Evolutionary conservation across 768 basidiomycete species (phyloP).

Genomic region (Trametes gibbosa): DNA sequence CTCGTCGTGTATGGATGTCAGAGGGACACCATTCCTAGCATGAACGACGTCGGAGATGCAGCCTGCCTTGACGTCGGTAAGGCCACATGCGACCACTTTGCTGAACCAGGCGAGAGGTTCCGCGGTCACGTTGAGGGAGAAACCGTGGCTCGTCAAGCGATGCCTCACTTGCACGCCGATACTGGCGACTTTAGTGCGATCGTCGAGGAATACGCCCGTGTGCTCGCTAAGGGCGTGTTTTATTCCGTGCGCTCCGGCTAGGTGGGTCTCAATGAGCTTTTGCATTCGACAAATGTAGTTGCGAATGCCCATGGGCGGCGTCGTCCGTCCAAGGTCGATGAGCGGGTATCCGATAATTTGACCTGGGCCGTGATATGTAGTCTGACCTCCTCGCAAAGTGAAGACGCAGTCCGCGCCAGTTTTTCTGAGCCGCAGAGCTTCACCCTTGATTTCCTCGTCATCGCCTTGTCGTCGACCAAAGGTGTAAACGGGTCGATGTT

Average conservation of each 20-base stretch:
- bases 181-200: slow-evolving; percentile 84
- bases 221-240: slow-evolving; percentile 62
- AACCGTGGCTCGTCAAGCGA: slow-evolving; percentile 92
- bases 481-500: slow-evolving; percentile 95
- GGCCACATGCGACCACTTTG: slow-evolving; percentile 86
- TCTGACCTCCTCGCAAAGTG: slow-evolving; percentile 84
- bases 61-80: slow-evolving; percentile 77
- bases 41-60: slow-evolving; percentile 43
- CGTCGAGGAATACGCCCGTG: slow-evolving; percentile 86
- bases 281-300: slow-evolving; percentile 88
- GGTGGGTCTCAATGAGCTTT: slow-evolving; percentile 60
- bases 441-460: slow-evolving; percentile 51
- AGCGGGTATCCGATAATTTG: slow-evolving; percentile 96
- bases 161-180: slow-evolving; percentile 97
- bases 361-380: slow-evolving; percentile 97
- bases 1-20: slow-evolving; percentile 43
- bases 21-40: not conserved
- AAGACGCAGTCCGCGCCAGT: slow-evolving; percentile 87
- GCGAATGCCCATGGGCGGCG: slow-evolving; percentile 67
- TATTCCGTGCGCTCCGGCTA: slow-evolving; percentile 60
- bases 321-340: slow-evolving; percentile 79
- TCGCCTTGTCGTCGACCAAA: slow-evolving; percentile 77
- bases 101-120: slow-evolving; percentile 88
- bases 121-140: slow-evolving; percentile 83
- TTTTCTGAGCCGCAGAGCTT: slow-evolving; percentile 60